A percentile compares a stretch with the other conserved stretches of the same genome.
These are phyloP conservation scores for Globisporangium rhizosaccharum DNA, from an alignment of 352 stramenopile species.

Conservation along the genomic window DNA sequence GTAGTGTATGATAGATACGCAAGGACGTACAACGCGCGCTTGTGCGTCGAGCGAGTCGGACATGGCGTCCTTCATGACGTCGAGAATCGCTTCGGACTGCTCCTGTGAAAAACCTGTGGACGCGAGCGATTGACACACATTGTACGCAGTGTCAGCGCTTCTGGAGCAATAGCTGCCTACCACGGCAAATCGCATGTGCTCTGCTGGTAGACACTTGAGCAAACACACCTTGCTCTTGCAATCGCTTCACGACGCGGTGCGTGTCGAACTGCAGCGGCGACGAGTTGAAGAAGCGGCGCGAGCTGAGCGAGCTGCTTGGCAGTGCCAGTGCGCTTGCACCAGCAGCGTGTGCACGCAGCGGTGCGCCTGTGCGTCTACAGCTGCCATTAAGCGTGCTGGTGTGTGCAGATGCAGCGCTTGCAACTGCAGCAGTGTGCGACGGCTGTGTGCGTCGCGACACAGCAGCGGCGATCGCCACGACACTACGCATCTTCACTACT, in stretches of 20 bases:
- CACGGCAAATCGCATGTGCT: neutral
- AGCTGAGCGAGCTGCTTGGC: too few species aligned
- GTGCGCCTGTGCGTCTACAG: too few species aligned
- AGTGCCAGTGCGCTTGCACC: too few species aligned
- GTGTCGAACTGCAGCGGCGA: constrained; percentile 30
- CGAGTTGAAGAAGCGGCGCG: constrained; percentile 10
- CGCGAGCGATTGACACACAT: neutral
- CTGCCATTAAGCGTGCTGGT: too few species aligned
- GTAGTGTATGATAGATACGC: neutral
- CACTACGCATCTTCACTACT: too few species aligned
- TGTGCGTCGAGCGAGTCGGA: constrained; percentile 70
- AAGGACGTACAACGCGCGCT: constrained; percentile 47
- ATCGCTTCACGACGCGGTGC: constrained; percentile 69
- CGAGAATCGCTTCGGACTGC: constrained; percentile 75
- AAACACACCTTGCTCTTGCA: constrained; percentile 63
- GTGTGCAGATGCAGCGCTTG: too few species aligned
- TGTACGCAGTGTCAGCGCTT: neutral
- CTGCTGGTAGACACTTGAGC: neutral
- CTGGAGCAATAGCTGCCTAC: neutral
- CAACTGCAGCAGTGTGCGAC: too few species aligned
- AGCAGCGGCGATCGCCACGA: too few species aligned
- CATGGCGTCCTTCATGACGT: constrained; percentile 82
- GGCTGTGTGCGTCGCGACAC: too few species aligned
- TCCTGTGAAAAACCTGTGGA: constrained; percentile 51
- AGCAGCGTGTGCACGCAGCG: too few species aligned